Evolutionary conservation across 331 rosid genomes (phyloP), one percentile per base, ranked within the genome.

Genomic region (Erythrophleum ivorense): DNA sequence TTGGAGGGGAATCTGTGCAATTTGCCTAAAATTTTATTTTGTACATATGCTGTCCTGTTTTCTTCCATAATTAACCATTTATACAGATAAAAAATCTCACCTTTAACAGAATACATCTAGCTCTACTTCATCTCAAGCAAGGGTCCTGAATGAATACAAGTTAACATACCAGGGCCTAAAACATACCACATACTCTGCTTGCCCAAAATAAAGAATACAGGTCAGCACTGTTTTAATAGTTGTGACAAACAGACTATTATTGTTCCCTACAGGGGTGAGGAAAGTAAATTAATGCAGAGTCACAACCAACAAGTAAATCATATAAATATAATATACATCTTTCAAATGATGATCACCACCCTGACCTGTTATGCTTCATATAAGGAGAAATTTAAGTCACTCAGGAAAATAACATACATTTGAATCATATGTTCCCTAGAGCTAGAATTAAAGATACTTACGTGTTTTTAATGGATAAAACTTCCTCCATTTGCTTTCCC

Each of bases 401-500:
- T 72, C 63, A 13, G 2, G 13, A 40, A 75, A 40, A 16, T 50
- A 34, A 45, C 54, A 70, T 21, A 65, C 29, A 52, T 29, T 33
- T 46, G 57, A 52, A 68, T 12, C 58, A 72, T 55, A 71, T 11
- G 67, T 19, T 33, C 12, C 4, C 38, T 10, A 78, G 78, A 85
- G 48, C 36, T 54, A 41, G 2, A 67, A 18, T 21, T 0, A 29
- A 54, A 76, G 43, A 54, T 46, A 70, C 97, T 90, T 64, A 91
- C 99, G 97, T 85, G 88, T 94, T 96, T 80, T 91, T 96, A 7
- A 92, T 92, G n/a, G 98, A 54, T 53, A 94, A 54, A 72, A 90
- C 97, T 73, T 94, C 98, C 78, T 94, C 97, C 97, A 88, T 92
- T 46, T 88, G 97, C 85, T 81, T 92, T 54, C 97, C 97, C 86